Evolutionary conservation across 2,329 filamentous ascomycete genomes (phyloP).

Genomic region (Plenodomus biglobosus): DNA sequence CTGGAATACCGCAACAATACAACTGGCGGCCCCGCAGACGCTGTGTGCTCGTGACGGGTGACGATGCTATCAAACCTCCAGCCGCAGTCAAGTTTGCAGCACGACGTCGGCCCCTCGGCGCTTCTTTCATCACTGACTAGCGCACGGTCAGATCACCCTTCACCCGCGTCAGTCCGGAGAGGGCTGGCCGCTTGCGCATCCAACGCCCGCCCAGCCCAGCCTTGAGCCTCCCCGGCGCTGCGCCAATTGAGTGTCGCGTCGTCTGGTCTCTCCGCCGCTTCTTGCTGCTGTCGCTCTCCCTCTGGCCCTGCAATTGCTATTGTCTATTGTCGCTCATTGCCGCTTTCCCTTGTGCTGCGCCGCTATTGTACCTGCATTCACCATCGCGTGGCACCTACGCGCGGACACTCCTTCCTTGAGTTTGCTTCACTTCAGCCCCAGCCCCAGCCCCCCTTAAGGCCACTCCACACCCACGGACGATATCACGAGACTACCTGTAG

Average conservation of each 20-base stretch:
- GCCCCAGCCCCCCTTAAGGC: slow-evolving; percentile 11
- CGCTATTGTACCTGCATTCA: slow-evolving; percentile 12
- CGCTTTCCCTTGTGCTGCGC: slow-evolving; percentile 9
- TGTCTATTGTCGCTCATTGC: slow-evolving; percentile 20
- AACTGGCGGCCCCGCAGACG: neutral
- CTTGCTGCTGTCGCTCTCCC: slow-evolving; percentile 28
- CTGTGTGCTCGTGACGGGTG: slow-evolving; percentile 13
- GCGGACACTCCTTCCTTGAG: slow-evolving; percentile 21
- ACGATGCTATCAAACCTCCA: slow-evolving; percentile 1
- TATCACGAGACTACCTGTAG: slow-evolving; percentile 7
- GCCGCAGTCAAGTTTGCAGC: neutral
- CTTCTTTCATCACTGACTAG: neutral
- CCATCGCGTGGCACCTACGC: slow-evolving; percentile 19
- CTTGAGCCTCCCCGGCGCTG: slow-evolving; percentile 22
- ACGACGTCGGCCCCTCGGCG: neutral
- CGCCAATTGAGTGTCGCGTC: slow-evolving; percentile 18
- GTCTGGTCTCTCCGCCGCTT: slow-evolving; percentile 27
- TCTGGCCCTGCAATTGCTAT: slow-evolving; percentile 9
- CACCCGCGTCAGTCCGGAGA: neutral
- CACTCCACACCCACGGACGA: slow-evolving; percentile 1
- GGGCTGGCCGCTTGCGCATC: neutral
- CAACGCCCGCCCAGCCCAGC: slow-evolving; percentile 13
- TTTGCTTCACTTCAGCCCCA: slow-evolving; percentile 29
- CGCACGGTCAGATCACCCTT: neutral
- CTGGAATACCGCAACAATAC: neutral